phyloP scores from a whole-genome alignment of 2,329 filamentous ascomycete genomes.

The Tolypocladium cylindrosporum region DNA sequence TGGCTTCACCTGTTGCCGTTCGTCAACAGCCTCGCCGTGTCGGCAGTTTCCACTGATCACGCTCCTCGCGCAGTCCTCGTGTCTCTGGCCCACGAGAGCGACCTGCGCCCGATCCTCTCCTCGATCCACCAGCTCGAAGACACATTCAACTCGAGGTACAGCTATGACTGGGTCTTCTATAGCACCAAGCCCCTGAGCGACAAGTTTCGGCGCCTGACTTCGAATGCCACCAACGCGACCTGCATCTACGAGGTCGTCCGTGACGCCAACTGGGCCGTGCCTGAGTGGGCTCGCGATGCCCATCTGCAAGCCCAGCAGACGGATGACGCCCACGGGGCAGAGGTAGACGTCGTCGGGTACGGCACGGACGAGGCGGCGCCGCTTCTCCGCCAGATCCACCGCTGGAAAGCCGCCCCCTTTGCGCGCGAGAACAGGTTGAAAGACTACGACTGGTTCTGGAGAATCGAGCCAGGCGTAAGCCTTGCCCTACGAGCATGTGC shows the following conservation, averaged over 20 bases:
- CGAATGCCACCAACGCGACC: constrained; percentile 59
- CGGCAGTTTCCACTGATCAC: constrained; percentile 10
- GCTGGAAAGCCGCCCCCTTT: constrained; percentile 78
- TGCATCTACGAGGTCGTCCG: constrained; percentile 66
- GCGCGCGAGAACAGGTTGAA: constrained; percentile 65
- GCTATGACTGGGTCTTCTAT: constrained; percentile 85
- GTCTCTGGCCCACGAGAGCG: constrained; percentile 18
- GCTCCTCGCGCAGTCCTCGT: constrained; percentile 21
- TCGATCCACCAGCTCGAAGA: constrained; percentile 45
- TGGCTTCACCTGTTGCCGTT: constrained; percentile 12
- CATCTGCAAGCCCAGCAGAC: background rate
- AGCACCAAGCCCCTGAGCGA: constrained; percentile 71
- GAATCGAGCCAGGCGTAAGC: constrained; percentile 49
- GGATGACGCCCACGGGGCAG: background rate
- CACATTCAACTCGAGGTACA: constrained; percentile 68
- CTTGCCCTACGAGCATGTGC: background rate
- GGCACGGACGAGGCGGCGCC: constrained; percentile 22
- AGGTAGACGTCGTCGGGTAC: background rate
- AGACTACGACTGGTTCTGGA: constrained; percentile 50
- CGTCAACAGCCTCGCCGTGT: constrained; percentile 8
- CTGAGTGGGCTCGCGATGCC: constrained; percentile 34
- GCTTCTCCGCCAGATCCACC: constrained; percentile 64
- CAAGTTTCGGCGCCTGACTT: constrained; percentile 61
- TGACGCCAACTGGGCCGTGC: constrained; percentile 66
- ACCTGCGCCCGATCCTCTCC: constrained; percentile 18